Evolutionary conservation across 106 monocot species (phyloP).

Genomic region (Ottelia alismoides): DNA sequence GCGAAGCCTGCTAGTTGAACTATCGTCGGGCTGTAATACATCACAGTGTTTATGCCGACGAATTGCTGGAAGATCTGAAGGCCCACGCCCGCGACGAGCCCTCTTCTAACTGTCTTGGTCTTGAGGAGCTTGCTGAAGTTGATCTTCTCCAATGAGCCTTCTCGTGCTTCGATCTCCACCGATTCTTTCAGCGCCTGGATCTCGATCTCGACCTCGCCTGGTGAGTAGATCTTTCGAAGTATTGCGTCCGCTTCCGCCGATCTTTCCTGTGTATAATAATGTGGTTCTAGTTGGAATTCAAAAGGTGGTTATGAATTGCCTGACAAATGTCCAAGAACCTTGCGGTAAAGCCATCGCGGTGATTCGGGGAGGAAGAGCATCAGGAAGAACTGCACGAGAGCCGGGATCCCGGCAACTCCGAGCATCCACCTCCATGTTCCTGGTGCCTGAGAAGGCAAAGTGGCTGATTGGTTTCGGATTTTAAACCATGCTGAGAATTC

Average conservation of each 20-base stretch:
- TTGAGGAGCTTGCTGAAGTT: slow-evolving; percentile 37
- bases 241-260: slow-evolving; percentile 52
- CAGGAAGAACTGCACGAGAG: slow-evolving; percentile 46
- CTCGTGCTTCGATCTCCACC: slow-evolving; percentile 38
- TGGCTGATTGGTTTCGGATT: no score
- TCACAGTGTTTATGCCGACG: slow-evolving; percentile 86
- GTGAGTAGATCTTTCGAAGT: slow-evolving; percentile 50
- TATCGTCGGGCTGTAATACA: slow-evolving; percentile 85
- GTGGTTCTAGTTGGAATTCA: background rate
- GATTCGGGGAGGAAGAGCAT: slow-evolving; percentile 71
- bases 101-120: slow-evolving; percentile 56
- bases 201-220: slow-evolving; percentile 48
- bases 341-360: slow-evolving; percentile 76
- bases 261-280: slow-evolving; percentile 26
- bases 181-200: slow-evolving; percentile 52
- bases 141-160: slow-evolving; percentile 38
- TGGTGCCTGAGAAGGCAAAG: slow-evolving; percentile 28
- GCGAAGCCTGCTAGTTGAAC: slow-evolving; percentile 79
- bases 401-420: slow-evolving; percentile 66
- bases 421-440: slow-evolving; percentile 97
- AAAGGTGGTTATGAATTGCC: no score
- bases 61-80: slow-evolving; percentile 83
- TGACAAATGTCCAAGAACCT: slow-evolving; percentile 19
- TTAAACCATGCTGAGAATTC: no score
- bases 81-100: slow-evolving; percentile 64